A percentile compares a stretch with the other conserved stretches of the same genome.
Evolutionary conservation across 2,329 filamentous ascomycete species (phyloP).

Genomic region (Fusarium sp.): DNA sequence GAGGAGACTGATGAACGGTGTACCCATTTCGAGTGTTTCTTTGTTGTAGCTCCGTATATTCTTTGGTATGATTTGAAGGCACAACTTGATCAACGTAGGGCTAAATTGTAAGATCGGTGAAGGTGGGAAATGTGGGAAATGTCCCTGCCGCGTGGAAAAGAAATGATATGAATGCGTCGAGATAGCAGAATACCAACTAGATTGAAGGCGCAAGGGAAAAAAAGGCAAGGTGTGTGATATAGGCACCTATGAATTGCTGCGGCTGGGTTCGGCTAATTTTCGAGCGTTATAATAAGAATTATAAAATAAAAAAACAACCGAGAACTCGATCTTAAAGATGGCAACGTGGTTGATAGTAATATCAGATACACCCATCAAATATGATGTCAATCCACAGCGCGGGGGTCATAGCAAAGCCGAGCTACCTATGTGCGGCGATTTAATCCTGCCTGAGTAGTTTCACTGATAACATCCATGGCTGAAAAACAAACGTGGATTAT

Average conservation of each 20-base stretch:
- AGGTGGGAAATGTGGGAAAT: background rate
- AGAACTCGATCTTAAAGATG: background rate
- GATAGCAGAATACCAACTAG: constrained; percentile 9
- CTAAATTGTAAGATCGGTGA: background rate
- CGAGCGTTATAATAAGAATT: background rate
- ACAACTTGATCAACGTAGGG: background rate
- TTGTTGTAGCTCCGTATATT: background rate
- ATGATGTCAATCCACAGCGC: constrained; percentile 34
- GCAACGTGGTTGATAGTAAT: background rate
- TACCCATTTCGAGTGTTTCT: constrained; percentile 54
- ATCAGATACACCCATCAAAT: constrained; percentile 5
- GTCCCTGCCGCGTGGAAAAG: background rate
- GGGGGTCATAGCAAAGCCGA: constrained; percentile 9
- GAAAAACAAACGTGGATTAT: background rate
- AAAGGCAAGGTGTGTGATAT: background rate
- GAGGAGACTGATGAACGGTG: constrained; percentile 60
- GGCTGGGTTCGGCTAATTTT: background rate
- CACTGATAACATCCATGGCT: constrained; percentile 8
- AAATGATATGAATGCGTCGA: background rate
- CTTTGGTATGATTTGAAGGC: background rate
- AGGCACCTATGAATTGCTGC: background rate
- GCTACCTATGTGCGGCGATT: constrained; percentile 8
- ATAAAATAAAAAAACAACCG: background rate
- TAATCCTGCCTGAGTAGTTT: background rate
- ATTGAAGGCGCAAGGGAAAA: background rate